phyloP scores from a whole-genome alignment of 169 alveolate species.

The Eimeria mitis region DNA sequence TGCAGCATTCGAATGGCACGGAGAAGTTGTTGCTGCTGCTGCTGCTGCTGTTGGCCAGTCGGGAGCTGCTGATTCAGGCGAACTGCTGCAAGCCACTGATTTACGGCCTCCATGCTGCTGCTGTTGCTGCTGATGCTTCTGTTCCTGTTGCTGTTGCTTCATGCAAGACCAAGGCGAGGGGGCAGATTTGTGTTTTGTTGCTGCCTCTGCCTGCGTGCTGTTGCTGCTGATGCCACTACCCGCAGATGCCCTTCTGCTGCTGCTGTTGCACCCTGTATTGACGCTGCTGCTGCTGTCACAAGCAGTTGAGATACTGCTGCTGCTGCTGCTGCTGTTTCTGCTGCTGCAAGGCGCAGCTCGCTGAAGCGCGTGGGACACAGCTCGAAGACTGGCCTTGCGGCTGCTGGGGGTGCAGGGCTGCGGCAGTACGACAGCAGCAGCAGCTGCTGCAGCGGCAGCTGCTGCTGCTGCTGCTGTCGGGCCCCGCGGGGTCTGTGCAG shows the following conservation, averaged over 20 bases:
- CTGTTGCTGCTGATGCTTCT: conserved; percentile 58
- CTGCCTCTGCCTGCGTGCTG: not conserved
- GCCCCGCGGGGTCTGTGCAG: conserved; percentile 49
- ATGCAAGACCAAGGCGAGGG: conserved; percentile 22
- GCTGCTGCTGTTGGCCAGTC: conserved; percentile 16
- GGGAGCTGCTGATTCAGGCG: not conserved
- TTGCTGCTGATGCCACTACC: conserved; percentile 23
- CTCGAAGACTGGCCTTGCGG: conserved; percentile 4
- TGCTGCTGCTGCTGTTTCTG: conserved; percentile 27
- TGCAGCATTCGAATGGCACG: not conserved
- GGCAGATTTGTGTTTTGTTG: not conserved
- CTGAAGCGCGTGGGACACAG: not conserved
- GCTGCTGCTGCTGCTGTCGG: conserved; percentile 40
- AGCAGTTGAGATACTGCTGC: not conserved
- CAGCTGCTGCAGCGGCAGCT: conserved; percentile 37
- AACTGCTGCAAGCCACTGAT: not conserved
- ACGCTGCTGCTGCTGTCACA: conserved; percentile 19
- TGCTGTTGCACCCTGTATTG: not conserved
- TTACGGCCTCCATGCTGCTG: conserved; percentile 34
- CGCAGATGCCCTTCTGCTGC: conserved; percentile 42
- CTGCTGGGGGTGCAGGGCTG: conserved; percentile 29
- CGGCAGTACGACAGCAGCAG: conserved; percentile 30
- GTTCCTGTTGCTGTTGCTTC: conserved; percentile 18
- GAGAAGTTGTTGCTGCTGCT: not conserved
- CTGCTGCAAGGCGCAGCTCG: conserved; percentile 1